These are phyloP conservation scores for Talaromyces borbonicus DNA, from an alignment of 495 filamentous ascomycete species.

Conservation along the genomic window DNA sequence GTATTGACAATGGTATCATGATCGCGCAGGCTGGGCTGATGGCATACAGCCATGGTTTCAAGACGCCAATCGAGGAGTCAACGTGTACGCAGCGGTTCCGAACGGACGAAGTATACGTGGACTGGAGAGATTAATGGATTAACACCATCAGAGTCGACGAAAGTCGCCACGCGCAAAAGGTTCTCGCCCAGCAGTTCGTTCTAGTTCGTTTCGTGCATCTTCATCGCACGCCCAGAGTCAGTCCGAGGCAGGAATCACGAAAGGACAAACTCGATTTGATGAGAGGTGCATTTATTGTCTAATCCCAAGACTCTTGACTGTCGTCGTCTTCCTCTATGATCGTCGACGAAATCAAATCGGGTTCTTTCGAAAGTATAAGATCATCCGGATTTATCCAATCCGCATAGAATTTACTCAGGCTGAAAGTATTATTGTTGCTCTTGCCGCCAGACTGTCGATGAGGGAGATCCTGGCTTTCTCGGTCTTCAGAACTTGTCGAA, in stretches of 20 bases:
- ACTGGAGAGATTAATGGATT: slow-evolving; percentile 62
- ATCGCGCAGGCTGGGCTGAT: slow-evolving; percentile 93
- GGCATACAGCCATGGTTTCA: slow-evolving; percentile 70
- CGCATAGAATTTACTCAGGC: slow-evolving; percentile 19
- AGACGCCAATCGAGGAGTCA: slow-evolving; percentile 66
- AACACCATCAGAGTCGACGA: background rate
- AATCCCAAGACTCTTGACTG: slow-evolving; percentile 18
- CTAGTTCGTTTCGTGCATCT: too few species aligned
- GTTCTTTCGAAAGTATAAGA: slow-evolving; percentile 17
- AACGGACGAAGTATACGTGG: slow-evolving; percentile 86
- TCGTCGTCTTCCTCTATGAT: slow-evolving; percentile 58
- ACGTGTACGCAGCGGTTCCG: slow-evolving; percentile 91
- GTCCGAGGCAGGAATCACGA: background rate
- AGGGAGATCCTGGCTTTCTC: slow-evolving; percentile 6
- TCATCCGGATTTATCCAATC: slow-evolving; percentile 25
- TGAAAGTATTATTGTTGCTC: slow-evolving; percentile 11
- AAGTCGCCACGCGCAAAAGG: background rate
- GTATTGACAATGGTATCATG: slow-evolving; percentile 99
- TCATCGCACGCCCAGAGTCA: background rate
- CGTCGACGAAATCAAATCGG: slow-evolving; percentile 41
- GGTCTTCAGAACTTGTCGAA: background rate
- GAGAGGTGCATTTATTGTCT: background rate
- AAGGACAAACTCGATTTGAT: background rate
- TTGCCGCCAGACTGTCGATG: slow-evolving; percentile 12
- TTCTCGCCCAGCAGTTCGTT: too few species aligned